Conservation (phyloP, 2,329 filamentous ascomycete genomes). For the Immersiporthe knoxdaviesiana region DNA sequence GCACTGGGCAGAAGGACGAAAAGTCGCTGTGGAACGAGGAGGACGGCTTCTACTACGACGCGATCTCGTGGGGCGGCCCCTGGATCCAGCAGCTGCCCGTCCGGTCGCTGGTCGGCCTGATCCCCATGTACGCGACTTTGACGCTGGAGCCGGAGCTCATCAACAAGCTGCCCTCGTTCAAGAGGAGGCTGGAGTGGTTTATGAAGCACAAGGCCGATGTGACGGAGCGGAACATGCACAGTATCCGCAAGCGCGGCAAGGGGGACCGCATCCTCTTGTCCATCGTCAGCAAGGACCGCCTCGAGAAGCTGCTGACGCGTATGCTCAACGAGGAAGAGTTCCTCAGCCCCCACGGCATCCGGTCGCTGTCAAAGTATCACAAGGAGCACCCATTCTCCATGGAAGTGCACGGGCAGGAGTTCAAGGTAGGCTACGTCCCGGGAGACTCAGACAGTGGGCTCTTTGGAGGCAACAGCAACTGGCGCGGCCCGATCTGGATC, state of each 20-base stretch:
- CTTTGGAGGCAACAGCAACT: slow-evolving; percentile 97
- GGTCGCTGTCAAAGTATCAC: slow-evolving; percentile 90
- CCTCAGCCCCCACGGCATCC: slow-evolving; percentile 84
- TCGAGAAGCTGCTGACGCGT: slow-evolving; percentile 83
- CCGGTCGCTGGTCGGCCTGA: slow-evolving; percentile 87
- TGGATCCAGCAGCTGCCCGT: slow-evolving; percentile 93
- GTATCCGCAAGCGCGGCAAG: slow-evolving; percentile 87
- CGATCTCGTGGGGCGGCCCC: slow-evolving; percentile 92
- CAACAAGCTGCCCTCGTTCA: slow-evolving; percentile 89
- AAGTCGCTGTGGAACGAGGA: slow-evolving; percentile 94
- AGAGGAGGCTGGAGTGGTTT: slow-evolving; percentile 93
- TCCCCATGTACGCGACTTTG: slow-evolving; percentile 88
- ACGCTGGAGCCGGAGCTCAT: slow-evolving; percentile 94
- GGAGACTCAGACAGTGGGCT: slow-evolving; percentile 96
- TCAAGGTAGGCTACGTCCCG: slow-evolving; percentile 85
- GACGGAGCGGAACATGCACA: slow-evolving; percentile 91
- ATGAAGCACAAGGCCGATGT: slow-evolving; percentile 84
- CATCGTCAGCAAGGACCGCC: slow-evolving; percentile 89
- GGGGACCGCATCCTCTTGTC: slow-evolving; percentile 85
- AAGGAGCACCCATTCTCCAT: slow-evolving; percentile 89
- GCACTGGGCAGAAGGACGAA: slow-evolving; percentile 68
- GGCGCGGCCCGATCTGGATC: slow-evolving; percentile 94
- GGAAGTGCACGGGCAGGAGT: slow-evolving; percentile 91
- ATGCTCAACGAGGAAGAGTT: slow-evolving; percentile 97
- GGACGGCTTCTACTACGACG: slow-evolving; percentile 98